Evolutionary conservation across 805 yeast genomes (phyloP).

Genomic region (Metschnikowia bowlesiae): DNA sequence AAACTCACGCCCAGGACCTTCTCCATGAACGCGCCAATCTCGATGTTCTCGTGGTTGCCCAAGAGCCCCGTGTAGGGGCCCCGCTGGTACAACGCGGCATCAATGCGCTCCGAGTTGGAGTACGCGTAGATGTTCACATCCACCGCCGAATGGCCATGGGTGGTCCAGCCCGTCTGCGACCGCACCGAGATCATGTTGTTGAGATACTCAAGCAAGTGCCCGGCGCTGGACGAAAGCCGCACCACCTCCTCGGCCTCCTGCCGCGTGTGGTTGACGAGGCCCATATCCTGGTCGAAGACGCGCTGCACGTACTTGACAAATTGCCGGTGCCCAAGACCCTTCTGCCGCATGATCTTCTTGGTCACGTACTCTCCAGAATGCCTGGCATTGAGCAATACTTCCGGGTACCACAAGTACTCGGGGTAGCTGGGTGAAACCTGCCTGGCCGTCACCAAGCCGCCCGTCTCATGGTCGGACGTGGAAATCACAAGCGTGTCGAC

Average conservation of each 20-base stretch:
- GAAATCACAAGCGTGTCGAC: conserved; percentile 75
- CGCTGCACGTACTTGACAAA: conserved; percentile 35
- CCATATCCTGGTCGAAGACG: conserved; percentile 60
- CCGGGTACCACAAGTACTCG: conserved; percentile 85
- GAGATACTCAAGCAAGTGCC: conserved; percentile 45
- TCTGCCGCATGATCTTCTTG: conserved; percentile 35
- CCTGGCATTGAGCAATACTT: conserved; percentile 60
- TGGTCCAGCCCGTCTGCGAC: conserved; percentile 93
- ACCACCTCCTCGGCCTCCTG: conserved; percentile 42
- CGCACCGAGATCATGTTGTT: conserved; percentile 73
- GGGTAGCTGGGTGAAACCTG: conserved; percentile 67
- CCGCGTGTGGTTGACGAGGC: conserved; percentile 52
- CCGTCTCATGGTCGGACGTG: conserved; percentile 94
- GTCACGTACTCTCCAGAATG: conserved; percentile 76
- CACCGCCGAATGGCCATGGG: conserved; percentile 94
- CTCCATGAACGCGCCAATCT: conserved; percentile 73
- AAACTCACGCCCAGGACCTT: conserved; percentile 47
- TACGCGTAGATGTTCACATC: conserved; percentile 89
- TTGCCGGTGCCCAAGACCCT: conserved; percentile 27
- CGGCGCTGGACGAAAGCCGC: conserved; percentile 22
- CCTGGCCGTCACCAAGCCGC: conserved; percentile 85
- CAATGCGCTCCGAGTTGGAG: conserved; percentile 51
- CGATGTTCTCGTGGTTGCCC: conserved; percentile 86
- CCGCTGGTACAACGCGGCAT: conserved; percentile 28
- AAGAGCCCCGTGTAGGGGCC: conserved; percentile 40